Evolutionary conservation across 352 stramenopile genomes (phyloP).

Genomic region (Discostella stelligera): DNA sequence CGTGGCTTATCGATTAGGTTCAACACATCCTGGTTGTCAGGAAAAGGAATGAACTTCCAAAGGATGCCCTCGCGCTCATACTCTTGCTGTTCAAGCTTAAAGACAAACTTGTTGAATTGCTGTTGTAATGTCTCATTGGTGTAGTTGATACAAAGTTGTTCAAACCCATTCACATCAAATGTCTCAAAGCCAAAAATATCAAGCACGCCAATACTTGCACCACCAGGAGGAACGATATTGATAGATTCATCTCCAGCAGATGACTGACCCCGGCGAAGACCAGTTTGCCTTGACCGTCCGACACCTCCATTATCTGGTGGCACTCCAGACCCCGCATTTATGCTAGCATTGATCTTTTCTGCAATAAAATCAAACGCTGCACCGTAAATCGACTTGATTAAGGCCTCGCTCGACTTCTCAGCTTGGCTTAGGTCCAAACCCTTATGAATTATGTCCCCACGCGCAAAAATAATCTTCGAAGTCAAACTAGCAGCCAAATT

Average conservation of each 20-base stretch:
- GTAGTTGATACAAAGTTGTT: conserved; percentile 92
- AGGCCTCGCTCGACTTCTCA: conserved; percentile 55
- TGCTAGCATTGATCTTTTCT: conserved; percentile 55
- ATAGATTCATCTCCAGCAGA: conserved; percentile 13
- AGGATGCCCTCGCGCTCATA: conserved; percentile 93
- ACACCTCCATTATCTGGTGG: conserved; percentile 11
- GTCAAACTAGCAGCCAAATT: conserved; percentile 47
- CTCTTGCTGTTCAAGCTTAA: conserved; percentile 82
- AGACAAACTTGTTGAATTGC: conserved; percentile 86
- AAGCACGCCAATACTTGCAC: conserved; percentile 84
- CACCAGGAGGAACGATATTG: conserved; percentile 41
- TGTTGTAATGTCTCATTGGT: conserved; percentile 88
- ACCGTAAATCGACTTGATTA: conserved; percentile 60
- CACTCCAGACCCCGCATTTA: conserved; percentile 26
- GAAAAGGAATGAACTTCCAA: conserved; percentile 95
- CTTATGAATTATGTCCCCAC: conserved; percentile 67
- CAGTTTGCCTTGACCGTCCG: not conserved
- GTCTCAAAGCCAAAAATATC: conserved; percentile 89
- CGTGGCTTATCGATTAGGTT: conserved; percentile 91
- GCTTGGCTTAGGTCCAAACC: conserved; percentile 64
- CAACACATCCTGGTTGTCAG: conserved; percentile 94
- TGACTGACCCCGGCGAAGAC: conserved; percentile 7
- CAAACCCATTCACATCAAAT: conserved; percentile 90
- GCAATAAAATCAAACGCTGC: conserved; percentile 57
- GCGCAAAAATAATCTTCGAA: conserved; percentile 49